phyloP scores from a whole-genome alignment of 148 eudicot species.

The Rhododendron simsii region DNA sequence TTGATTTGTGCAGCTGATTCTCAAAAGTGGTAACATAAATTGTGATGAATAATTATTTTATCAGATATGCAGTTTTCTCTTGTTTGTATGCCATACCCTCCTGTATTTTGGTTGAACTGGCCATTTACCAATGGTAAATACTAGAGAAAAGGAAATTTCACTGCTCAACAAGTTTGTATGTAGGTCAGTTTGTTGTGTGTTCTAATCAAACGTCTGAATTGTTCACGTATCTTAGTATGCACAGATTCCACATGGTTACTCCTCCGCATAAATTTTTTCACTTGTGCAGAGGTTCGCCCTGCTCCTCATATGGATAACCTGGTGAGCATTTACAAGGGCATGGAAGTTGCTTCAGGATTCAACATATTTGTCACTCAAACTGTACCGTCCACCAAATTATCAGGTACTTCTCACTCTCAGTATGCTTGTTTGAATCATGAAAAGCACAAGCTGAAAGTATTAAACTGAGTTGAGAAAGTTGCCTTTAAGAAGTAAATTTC shows the following conservation, averaged over 20 bases:
- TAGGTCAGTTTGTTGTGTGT: not conserved
- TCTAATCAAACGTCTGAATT: not conserved
- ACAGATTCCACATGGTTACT: not conserved
- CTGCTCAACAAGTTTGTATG: not conserved
- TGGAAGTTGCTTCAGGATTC: constrained; percentile 64
- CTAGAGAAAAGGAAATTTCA: not conserved
- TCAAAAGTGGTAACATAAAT: not conserved
- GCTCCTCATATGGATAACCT: constrained; percentile 97
- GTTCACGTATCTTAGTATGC: not conserved
- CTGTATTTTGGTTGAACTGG: not conserved
- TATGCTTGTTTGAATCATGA: not conserved
- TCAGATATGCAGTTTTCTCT: not conserved
- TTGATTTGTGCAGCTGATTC: not conserved
- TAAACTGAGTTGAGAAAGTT: not conserved
- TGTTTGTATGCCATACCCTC: not conserved
- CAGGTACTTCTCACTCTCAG: constrained; percentile 31
- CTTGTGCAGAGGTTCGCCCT: constrained; percentile 83
- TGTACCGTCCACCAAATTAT: constrained; percentile 24
- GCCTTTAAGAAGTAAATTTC: not conserved
- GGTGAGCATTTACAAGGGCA: constrained; percentile 81
- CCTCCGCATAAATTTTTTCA: not conserved
- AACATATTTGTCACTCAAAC: constrained; percentile 57
- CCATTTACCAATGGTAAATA: not conserved
- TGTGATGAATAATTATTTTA: not conserved
- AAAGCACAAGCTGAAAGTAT: not conserved